These are phyloP conservation scores for Piper betle DNA, from an alignment of 164 flowering plant genomes.

Conservation along the genomic window DNA sequence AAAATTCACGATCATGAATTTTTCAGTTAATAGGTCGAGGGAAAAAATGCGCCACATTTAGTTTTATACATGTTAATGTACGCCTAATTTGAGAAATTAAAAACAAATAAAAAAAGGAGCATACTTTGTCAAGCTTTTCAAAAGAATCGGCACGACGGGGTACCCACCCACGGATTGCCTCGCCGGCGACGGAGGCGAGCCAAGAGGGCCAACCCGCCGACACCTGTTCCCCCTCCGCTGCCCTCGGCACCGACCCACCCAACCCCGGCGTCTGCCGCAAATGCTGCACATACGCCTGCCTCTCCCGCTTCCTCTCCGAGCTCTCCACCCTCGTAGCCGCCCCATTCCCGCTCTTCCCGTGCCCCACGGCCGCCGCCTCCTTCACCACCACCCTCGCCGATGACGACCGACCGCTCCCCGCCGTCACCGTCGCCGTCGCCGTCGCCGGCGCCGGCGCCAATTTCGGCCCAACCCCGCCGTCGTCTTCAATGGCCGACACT, in stretches of 20 bases:
- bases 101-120: constrained; percentile 8
- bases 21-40: too few species aligned
- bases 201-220: constrained; percentile 99
- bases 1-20: too few species aligned
- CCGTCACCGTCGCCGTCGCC: too few species aligned
- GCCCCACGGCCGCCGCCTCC: constrained; percentile 27
- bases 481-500: constrained; percentile 68
- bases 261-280: constrained; percentile 35
- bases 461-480: constrained; percentile 41
- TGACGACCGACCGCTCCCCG: constrained; percentile 23
- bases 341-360: constrained; percentile 51
- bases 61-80: too few species aligned
- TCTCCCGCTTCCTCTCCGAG: constrained; percentile 54
- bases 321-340: constrained; percentile 26
- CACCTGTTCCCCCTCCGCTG: constrained; percentile 70
- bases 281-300: constrained; percentile 4
- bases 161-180: constrained; percentile 88
- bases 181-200: constrained; percentile 92
- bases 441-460: constrained; percentile 14
- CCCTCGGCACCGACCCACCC: constrained; percentile 40
- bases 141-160: constrained; percentile 93
- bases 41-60: too few species aligned
- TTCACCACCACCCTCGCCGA: constrained; percentile 39
- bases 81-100: too few species aligned
- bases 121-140: constrained; percentile 86